phyloP scores from a whole-genome alignment of 2,329 filamentous ascomycete species.

The Aureobasidium namibiae region DNA sequence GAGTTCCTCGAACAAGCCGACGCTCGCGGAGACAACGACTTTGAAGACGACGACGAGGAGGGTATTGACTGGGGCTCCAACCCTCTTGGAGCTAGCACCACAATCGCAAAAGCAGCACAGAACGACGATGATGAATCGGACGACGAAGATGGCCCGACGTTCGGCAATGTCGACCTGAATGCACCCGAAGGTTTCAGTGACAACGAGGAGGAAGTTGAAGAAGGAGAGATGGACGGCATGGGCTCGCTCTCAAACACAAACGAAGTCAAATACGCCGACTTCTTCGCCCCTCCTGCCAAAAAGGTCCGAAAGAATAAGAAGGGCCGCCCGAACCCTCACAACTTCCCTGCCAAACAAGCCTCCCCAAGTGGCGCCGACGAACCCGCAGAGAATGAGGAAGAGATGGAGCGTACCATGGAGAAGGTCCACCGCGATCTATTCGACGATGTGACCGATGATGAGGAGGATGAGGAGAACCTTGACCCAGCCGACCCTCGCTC shows the following conservation, averaged over 20 bases:
- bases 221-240: slow-evolving; percentile 43
- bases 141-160: slow-evolving; percentile 68
- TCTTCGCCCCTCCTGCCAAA: slow-evolving; percentile 76
- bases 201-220: slow-evolving; percentile 46
- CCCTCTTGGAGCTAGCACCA: slow-evolving; percentile 46
- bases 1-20: slow-evolving; percentile 86
- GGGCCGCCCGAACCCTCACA: slow-evolving; percentile 48
- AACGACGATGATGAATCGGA: slow-evolving; percentile 33
- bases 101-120: slow-evolving; percentile 26
- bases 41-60: slow-evolving; percentile 55
- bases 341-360: slow-evolving; percentile 33
- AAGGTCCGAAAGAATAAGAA: slow-evolving; percentile 47
- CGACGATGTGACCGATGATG: slow-evolving; percentile 64
- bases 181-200: slow-evolving; percentile 63
- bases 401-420: slow-evolving; percentile 75
- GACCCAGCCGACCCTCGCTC: slow-evolving; percentile 63
- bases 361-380: slow-evolving; percentile 28
- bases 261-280: slow-evolving; percentile 83
- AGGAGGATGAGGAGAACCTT: slow-evolving; percentile 51
- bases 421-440: slow-evolving; percentile 86
- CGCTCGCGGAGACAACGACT: slow-evolving; percentile 62
- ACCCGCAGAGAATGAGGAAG: slow-evolving; percentile 46
- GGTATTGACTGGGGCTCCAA: slow-evolving; percentile 82
- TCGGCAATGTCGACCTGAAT: slow-evolving; percentile 69
- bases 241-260: slow-evolving; percentile 67